A percentile compares a stretch with the other conserved stretches of the same genome.
These are phyloP conservation scores for Solanum chacoense DNA, from an alignment of 305 asterid genomes.

Conservation along the genomic window DNA sequence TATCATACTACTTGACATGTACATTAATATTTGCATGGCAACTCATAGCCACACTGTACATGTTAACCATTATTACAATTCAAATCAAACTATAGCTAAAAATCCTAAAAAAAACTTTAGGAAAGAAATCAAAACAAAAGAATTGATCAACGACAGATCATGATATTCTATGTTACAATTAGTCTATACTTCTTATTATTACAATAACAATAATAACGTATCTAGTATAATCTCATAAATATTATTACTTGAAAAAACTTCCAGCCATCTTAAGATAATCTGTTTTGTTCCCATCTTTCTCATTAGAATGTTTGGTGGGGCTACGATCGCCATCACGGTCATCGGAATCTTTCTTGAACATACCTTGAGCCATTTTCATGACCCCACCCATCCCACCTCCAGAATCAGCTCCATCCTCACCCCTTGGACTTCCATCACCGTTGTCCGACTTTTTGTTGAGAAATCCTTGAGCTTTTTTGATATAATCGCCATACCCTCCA, in stretches of 20 bases:
- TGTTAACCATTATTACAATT: not conserved
- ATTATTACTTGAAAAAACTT: slow-evolving; percentile 24
- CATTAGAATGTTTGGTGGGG: not conserved
- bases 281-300: not conserved
- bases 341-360: not conserved
- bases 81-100: not conserved
- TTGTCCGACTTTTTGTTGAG: not conserved
- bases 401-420: slow-evolving; percentile 2
- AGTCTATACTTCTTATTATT: not conserved
- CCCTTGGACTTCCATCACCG: not conserved
- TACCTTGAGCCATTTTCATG: slow-evolving; percentile 21
- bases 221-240: not conserved
- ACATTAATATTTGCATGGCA: not conserved
- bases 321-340: not conserved
- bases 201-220: not conserved
- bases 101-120: not conserved
- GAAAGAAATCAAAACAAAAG: not conserved
- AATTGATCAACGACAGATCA: not conserved
- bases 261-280: slow-evolving; percentile 27
- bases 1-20: not conserved
- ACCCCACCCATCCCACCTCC: slow-evolving; percentile 12
- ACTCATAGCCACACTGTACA: not conserved
- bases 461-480: not conserved
- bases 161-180: not conserved
- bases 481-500: slow-evolving; percentile 13